Conservation (phyloP, 768 basidiomycete species). For the Dictyophora rubrovolvata region DNA sequence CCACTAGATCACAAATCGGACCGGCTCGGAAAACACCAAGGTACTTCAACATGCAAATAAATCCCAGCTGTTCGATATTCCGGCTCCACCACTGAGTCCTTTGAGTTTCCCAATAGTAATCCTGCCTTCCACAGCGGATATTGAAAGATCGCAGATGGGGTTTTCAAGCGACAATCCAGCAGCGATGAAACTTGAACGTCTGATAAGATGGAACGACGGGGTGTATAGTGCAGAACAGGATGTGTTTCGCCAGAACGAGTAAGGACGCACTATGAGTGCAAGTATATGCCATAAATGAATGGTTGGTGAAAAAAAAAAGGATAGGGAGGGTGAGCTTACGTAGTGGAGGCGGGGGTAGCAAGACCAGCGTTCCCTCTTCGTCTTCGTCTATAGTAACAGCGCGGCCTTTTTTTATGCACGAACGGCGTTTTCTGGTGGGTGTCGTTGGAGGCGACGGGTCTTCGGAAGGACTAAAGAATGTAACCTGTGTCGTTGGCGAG, state of each 20-base stretch:
- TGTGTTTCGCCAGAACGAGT: constrained; percentile 72
- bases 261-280: constrained; percentile 52
- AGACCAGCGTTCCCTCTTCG: constrained; percentile 4
- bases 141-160: constrained; percentile 33
- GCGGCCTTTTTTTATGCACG: background rate
- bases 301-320: background rate
- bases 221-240: constrained; percentile 66
- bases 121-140: constrained; percentile 25
- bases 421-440: background rate
- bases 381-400: background rate
- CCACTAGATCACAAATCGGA: no score
- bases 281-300: background rate
- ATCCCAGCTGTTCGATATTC: background rate
- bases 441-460: background rate
- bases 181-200: constrained; percentile 70
- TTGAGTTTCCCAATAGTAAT: constrained; percentile 10
- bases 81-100: constrained; percentile 8
- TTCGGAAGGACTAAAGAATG: background rate
- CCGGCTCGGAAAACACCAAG: background rate
- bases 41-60: background rate
- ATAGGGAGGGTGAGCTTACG: constrained; percentile 33
- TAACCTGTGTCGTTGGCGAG: background rate
- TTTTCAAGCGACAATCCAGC: constrained; percentile 61
- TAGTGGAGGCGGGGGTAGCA: constrained; percentile 47
- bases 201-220: constrained; percentile 61